Percentiles rank a stretch among this genome's conserved stretches.
Evolutionary conservation across 495 filamentous ascomycete species (phyloP).

Genomic region (Daldinia loculata): DNA sequence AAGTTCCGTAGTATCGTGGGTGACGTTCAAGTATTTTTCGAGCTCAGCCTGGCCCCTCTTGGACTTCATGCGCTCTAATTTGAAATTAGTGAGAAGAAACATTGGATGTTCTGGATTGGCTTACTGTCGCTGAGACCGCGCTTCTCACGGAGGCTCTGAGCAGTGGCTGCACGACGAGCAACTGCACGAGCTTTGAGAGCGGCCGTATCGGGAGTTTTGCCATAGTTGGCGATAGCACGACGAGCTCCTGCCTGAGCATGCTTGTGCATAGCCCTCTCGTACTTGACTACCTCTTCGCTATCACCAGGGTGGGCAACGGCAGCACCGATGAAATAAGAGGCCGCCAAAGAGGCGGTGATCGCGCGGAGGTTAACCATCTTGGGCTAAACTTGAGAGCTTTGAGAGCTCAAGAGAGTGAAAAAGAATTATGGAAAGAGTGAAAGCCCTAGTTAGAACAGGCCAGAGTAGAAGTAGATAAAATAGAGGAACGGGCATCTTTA

Average conservation of each 20-base stretch:
- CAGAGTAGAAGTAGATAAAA: not conserved
- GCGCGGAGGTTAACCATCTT: conserved; percentile 41
- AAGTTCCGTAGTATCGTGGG: conserved; percentile 34
- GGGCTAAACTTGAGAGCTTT: not conserved
- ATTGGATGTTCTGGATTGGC: conserved; percentile 17
- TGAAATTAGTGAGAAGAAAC: conserved; percentile 1
- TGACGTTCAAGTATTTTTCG: conserved; percentile 39
- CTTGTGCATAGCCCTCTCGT: conserved; percentile 46
- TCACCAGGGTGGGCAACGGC: conserved; percentile 52
- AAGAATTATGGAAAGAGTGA: conserved; percentile 13
- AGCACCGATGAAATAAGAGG: conserved; percentile 39
- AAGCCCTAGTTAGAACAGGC: conserved; percentile 11
- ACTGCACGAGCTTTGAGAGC: conserved; percentile 48
- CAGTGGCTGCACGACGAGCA: conserved; percentile 49
- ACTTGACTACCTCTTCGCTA: conserved; percentile 45
- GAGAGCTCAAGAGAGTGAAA: conserved; percentile 1
- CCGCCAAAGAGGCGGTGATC: conserved; percentile 43
- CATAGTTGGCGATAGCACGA: conserved; percentile 49
- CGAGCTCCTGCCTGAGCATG: conserved; percentile 46
- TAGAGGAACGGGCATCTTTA: conserved; percentile 17
- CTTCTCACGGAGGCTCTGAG: conserved; percentile 57
- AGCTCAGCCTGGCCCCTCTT: conserved; percentile 42
- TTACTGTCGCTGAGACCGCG: conserved; percentile 58
- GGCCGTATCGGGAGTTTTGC: conserved; percentile 38
- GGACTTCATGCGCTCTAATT: conserved; percentile 37